Percentiles rank a stretch among this genome's conserved stretches.
Conservation (phyloP, 2,329 filamentous ascomycete genomes). For the Cladophialophora exuberans region DNA sequence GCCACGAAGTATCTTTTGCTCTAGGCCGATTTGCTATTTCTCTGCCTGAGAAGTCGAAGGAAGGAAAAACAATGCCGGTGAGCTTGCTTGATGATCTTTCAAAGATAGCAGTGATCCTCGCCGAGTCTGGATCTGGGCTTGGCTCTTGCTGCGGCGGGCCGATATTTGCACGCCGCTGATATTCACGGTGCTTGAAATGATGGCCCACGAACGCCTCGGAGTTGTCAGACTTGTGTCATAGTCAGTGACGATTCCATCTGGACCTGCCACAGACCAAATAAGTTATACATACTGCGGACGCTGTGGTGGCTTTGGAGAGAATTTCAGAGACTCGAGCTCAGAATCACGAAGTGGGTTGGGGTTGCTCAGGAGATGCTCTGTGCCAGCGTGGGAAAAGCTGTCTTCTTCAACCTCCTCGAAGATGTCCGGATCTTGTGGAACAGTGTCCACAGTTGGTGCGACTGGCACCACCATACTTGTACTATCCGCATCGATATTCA, state of each 20-base stretch:
- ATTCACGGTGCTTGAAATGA: not conserved
- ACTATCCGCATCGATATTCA: too few species aligned
- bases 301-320: too few species aligned
- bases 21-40: too few species aligned
- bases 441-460: conserved; percentile 2
- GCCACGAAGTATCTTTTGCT: too few species aligned
- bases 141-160: not conserved
- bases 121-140: not conserved
- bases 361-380: too few species aligned
- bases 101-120: too few species aligned
- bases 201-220: not conserved
- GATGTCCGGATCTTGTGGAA: conserved; percentile 6
- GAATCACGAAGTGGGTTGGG: too few species aligned
- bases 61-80: too few species aligned
- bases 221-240: not conserved
- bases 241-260: not conserved
- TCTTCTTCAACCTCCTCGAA: conserved; percentile 7
- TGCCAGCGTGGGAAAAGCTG: not conserved
- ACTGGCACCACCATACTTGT: too few species aligned
- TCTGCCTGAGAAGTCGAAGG: too few species aligned
- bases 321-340: too few species aligned
- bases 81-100: too few species aligned
- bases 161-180: not conserved
- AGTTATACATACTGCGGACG: not conserved
- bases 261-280: not conserved